Percentiles rank a stretch among this genome's conserved stretches.
Evolutionary conservation across 257 asterid species (phyloP).

Genomic region (Jacaranda mimosifolia): DNA sequence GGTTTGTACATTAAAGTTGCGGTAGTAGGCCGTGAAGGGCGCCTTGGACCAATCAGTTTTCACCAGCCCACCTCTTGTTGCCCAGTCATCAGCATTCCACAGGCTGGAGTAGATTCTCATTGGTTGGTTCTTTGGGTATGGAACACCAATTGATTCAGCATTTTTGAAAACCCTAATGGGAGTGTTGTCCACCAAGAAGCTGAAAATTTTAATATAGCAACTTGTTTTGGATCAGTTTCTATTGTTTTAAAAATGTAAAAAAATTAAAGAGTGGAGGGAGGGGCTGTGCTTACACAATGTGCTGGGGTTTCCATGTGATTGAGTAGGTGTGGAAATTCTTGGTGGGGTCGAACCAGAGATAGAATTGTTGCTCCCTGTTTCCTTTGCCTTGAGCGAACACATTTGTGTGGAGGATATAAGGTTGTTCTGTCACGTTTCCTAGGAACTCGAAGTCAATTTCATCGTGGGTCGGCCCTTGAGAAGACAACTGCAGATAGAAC

Average conservation of each 20-base stretch:
- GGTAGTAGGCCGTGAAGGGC: slow-evolving; percentile 82
- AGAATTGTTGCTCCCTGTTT: slow-evolving; percentile 80
- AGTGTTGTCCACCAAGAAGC: slow-evolving; percentile 83
- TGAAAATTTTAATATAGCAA: slow-evolving; percentile 30
- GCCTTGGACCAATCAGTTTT: slow-evolving; percentile 88
- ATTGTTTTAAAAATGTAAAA: background rate
- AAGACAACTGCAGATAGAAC: slow-evolving; percentile 67
- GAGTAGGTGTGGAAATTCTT: slow-evolving; percentile 83
- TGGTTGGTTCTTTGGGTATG: slow-evolving; percentile 78
- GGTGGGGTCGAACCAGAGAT: slow-evolving; percentile 92
- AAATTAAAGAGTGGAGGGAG: background rate
- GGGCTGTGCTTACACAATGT: slow-evolving; percentile 62
- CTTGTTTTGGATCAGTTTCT: background rate
- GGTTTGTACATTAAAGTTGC: slow-evolving; percentile 68
- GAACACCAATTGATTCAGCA: slow-evolving; percentile 71
- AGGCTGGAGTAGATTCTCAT: slow-evolving; percentile 91
- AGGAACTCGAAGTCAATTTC: slow-evolving; percentile 90
- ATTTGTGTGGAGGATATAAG: slow-evolving; percentile 82
- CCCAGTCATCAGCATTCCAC: slow-evolving; percentile 95
- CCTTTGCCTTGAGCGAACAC: slow-evolving; percentile 79
- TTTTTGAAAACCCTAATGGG: slow-evolving; percentile 82
- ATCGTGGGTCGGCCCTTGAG: slow-evolving; percentile 81
- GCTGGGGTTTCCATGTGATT: slow-evolving; percentile 68
- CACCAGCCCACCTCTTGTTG: slow-evolving; percentile 83
- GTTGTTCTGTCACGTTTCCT: slow-evolving; percentile 74